Base-by-base conservation (phyloP, 352 stramenopile species). In the Globisporangium acanthophoron region DNA sequence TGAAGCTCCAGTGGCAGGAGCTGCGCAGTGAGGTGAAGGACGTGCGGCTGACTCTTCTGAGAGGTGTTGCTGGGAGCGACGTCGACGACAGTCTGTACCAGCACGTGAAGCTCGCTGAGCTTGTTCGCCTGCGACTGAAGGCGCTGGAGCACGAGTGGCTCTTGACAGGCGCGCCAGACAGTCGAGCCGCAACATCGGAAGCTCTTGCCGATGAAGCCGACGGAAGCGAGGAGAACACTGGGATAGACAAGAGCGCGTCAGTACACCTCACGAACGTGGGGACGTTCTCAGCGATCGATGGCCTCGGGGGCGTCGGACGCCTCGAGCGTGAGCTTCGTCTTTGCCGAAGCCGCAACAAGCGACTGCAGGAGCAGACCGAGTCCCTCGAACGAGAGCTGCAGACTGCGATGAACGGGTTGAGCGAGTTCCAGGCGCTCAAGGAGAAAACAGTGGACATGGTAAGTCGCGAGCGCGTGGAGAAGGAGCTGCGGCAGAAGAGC, bases 401-500 rank as follows among this genome's bases (percentile, higher is more conserved):
- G 40, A 61, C 61, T 5, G 76, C 79, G 33, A 68, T 74, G 63
- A 65, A 39, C 21, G 72, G 60, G 0, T 61, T 90, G 12, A 72
- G 65, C 29, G 83, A 94, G 24, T 70, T 87, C 29, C 80, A 91
- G 51, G 67, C 52, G 8, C 74, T 94, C 48, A 91, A 90, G 12
- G 78, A 88, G 59, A 81, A 90, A 46, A 70, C 84, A 11, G 76
- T 92, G 0, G 76, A 96, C n/a, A 68, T 96, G 53, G 71, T 70
- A n/a, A 73, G 85, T 29, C 77, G 89, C 35, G 76, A 94, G 51
- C 82, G 88, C 5, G 71, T 85, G 2, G 88, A 97, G 66, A 96
- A 97, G 54, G 91, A 97, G 50, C 59, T 95, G 15, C 85, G 89
- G 15, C 64, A 50, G 12, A 90, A 87, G 61, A 71, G 76, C 20